Evolutionary conservation across 805 yeast genomes (phyloP).

Genomic region (Yamadazyma philogaea): DNA sequence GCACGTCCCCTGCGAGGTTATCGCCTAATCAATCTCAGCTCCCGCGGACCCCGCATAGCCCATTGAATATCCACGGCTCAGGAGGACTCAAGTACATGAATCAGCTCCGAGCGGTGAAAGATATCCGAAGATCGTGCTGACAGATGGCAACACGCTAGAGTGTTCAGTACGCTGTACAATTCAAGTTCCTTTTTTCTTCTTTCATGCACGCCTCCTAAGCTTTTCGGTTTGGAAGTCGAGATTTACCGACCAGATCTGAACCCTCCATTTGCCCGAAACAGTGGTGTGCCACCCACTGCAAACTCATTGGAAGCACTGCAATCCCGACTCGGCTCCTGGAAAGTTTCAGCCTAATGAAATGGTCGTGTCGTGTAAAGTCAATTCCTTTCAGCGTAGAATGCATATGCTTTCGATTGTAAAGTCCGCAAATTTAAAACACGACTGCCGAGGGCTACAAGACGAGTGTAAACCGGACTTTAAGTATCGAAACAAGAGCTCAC

Average conservation of each 20-base stretch:
- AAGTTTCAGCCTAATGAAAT: neutral
- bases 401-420: constrained; percentile 3
- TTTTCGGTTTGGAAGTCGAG: too few relatives aligned
- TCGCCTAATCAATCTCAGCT: too few relatives aligned
- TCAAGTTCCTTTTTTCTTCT: too few relatives aligned
- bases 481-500: neutral
- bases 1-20: too few relatives aligned
- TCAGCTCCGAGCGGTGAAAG: neutral
- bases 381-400: neutral
- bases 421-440: neutral
- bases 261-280: constrained; percentile 7
- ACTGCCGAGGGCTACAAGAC: neutral
- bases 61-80: neutral
- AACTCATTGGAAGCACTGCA: neutral
- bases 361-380: constrained; percentile 1
- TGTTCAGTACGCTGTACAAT: too few relatives aligned
- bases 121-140: too few relatives aligned
- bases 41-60: neutral
- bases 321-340: constrained; percentile 8
- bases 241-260: too few relatives aligned
- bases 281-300: neutral
- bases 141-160: too few relatives aligned
- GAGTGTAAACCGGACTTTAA: neutral
- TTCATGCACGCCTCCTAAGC: too few relatives aligned
- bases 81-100: neutral